Base-by-base conservation (phyloP, 805 yeast species). In the Metschnikowia matae region DNA sequence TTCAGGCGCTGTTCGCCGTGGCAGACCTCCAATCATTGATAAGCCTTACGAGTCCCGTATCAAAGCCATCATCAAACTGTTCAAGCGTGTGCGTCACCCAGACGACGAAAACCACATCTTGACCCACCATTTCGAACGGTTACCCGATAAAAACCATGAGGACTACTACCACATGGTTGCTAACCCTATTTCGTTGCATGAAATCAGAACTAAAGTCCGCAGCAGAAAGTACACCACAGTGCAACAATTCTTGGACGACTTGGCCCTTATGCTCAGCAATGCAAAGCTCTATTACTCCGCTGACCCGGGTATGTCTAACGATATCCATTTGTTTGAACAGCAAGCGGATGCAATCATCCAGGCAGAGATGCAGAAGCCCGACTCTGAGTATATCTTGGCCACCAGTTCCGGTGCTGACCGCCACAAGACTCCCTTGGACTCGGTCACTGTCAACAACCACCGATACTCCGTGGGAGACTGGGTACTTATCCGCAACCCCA, bases 41-140 rank as follows among this genome's bases (percentile, higher is more conserved):
- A 85, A 83, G 63, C 96, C 96, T 5, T 91, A 86, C 66, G 97
- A 94, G 68, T 89, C 89, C 62, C 77, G 97, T 55, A 90, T 92
- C 68, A 91, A 92, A 66, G 83, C 89, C 57, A 84, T 94, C 36
- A 70, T 94, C 74, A 82, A 95, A 64, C 83, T 81, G 44, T 74
- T 94, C 62, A 87, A 90, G 62, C 87, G 87, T 62, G 84, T 86
- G 52, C 78, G 81, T 41, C 83, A 79, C 58, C 73, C 74, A 1
- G 65, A 67, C 41, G 72, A 72, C 40, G 75, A 75, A 11, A 76
- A 74, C 42, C 70, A 77, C 21, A 71, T 78, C 34, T 68, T 87
- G 40, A 79, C 84, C n/a, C 62, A 74, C 15, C 79, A 80, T 56
- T 90, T 91, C 68, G 97, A 92, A 57, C 84, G 83, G 63, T 73